A percentile compares a stretch with the other conserved stretches of the same genome.
These are phyloP conservation scores for Yamadazyma sp. DNA, from an alignment of 1,139 yeast species.

Conservation along the genomic window DNA sequence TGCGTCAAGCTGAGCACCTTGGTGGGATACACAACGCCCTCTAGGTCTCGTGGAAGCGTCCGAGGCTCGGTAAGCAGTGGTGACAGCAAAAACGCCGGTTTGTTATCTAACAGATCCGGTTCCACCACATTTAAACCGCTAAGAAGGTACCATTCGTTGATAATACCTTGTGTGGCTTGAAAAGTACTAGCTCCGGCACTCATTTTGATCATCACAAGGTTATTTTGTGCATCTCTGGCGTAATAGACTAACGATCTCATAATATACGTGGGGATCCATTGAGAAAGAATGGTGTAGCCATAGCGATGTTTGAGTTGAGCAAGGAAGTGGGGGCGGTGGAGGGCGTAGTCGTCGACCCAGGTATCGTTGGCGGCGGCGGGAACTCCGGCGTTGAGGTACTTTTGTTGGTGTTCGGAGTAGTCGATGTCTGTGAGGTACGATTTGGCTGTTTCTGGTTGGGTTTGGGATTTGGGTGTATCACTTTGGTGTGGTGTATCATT, in stretches of 20 bases:
- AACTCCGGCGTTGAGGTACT: constrained; percentile 20
- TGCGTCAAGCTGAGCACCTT: constrained; percentile 19
- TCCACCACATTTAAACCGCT: constrained; percentile 18
- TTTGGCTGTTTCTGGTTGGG: constrained; percentile 1
- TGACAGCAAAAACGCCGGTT: too few relatives aligned
- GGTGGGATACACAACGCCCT: constrained; percentile 31
- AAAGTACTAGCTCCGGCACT: constrained; percentile 24
- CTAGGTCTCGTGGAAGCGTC: constrained; percentile 28
- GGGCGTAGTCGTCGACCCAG: constrained; percentile 2
- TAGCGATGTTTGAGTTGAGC: constrained; percentile 10
- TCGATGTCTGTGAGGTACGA: constrained; percentile 30
- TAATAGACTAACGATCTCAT: constrained; percentile 20
- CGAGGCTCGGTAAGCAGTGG: too few relatives aligned
- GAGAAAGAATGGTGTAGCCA: constrained; percentile 20
- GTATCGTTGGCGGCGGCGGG: constrained; percentile 1
- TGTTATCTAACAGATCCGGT: too few relatives aligned
- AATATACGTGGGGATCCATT: constrained; percentile 16
- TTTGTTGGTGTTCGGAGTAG: constrained; percentile 23
- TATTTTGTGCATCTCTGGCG: constrained; percentile 17
- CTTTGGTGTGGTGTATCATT: too few relatives aligned
- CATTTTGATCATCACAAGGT: constrained; percentile 24
- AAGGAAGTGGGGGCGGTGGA: constrained; percentile 16
- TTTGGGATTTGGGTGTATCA: neutral
- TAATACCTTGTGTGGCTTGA: constrained; percentile 24
- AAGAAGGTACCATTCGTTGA: constrained; percentile 37